A percentile compares a stretch with the other conserved stretches of the same genome.
Evolutionary conservation across 1,284 basidiomycete species (phyloP).

Genomic region (Tranzscheliella williamsii): DNA sequence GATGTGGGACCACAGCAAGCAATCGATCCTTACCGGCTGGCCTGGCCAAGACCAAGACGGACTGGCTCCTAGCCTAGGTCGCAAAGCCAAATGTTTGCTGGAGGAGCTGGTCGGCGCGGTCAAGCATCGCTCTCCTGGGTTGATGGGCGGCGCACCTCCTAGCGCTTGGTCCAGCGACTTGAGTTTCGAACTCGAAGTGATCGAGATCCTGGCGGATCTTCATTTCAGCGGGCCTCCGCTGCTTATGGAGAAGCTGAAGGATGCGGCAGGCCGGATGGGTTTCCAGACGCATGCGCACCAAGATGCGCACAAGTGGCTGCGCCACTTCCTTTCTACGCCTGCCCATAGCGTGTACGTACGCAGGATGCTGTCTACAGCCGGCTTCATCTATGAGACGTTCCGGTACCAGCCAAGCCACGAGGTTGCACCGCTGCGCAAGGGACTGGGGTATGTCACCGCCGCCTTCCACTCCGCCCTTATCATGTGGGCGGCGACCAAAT

Average conservation of each 20-base stretch:
- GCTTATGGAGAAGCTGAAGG: constrained; percentile 3
- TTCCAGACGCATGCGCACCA: not conserved
- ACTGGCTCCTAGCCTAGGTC: not conserved
- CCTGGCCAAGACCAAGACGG: not conserved
- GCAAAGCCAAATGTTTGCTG: not conserved
- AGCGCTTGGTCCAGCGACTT: too few species aligned
- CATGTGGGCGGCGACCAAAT: not conserved
- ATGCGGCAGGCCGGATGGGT: constrained; percentile 6
- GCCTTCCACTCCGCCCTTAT: not conserved
- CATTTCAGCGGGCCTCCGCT: constrained; percentile 4
- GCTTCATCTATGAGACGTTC: not conserved
- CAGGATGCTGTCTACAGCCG: not conserved
- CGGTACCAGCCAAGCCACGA: not conserved
- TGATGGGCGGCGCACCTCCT: too few species aligned
- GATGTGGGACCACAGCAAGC: constrained; percentile 2
- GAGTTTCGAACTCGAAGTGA: constrained; percentile 1
- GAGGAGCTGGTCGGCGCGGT: not conserved
- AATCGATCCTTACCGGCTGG: not conserved
- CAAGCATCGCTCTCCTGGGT: not conserved
- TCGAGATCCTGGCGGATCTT: not conserved
- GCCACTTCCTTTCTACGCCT: not conserved
- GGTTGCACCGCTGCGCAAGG: not conserved
- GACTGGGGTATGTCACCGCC: not conserved
- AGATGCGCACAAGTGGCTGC: constrained; percentile 3
- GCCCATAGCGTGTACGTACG: not conserved